Percentiles rank a stretch among this genome's conserved stretches.
These are phyloP conservation scores for Phoma sp. DNA, from an alignment of 2,329 filamentous ascomycete species.

Conservation along the genomic window DNA sequence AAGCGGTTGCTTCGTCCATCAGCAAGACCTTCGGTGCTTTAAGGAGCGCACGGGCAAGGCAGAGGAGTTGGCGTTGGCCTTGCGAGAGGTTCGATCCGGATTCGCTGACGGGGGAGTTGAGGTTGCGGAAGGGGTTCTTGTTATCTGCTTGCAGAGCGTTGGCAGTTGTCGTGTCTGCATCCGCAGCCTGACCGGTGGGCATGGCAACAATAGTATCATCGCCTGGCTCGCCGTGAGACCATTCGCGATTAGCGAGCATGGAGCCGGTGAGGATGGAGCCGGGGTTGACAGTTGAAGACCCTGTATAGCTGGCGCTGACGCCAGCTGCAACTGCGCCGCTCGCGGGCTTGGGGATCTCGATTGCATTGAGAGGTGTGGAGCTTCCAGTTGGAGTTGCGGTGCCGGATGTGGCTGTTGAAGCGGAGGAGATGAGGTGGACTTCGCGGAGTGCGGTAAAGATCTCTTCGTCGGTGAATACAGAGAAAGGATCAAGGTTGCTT, in stretches of 20 bases:
- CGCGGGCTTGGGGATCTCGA: conserved; percentile 45
- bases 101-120: conserved; percentile 83
- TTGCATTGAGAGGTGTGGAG: conserved; percentile 31
- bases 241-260: conserved; percentile 41
- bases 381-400: conserved; percentile 29
- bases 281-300: conserved; percentile 43
- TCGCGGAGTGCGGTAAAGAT: conserved; percentile 86
- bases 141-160: conserved; percentile 67
- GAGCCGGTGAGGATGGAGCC: conserved; percentile 42
- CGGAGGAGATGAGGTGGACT: conserved; percentile 78
- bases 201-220: conserved; percentile 44
- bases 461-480: conserved; percentile 85
- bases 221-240: conserved; percentile 34
- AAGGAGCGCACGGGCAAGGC: conserved; percentile 89
- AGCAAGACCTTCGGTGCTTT: conserved; percentile 93
- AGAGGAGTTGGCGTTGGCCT: conserved; percentile 92
- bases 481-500: conserved; percentile 92
- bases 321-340: conserved; percentile 34
- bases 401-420: conserved; percentile 50
- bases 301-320: conserved; percentile 34
- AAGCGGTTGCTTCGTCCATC: conserved; percentile 98
- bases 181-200: conserved; percentile 41
- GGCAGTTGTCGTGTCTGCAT: conserved; percentile 27
- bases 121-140: conserved; percentile 92
- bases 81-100: conserved; percentile 95